Evolutionary conservation across 2,329 filamentous ascomycete genomes (phyloP), one percentile per base, ranked within the genome.

Genomic region (Trichoderma simmonsii): DNA sequence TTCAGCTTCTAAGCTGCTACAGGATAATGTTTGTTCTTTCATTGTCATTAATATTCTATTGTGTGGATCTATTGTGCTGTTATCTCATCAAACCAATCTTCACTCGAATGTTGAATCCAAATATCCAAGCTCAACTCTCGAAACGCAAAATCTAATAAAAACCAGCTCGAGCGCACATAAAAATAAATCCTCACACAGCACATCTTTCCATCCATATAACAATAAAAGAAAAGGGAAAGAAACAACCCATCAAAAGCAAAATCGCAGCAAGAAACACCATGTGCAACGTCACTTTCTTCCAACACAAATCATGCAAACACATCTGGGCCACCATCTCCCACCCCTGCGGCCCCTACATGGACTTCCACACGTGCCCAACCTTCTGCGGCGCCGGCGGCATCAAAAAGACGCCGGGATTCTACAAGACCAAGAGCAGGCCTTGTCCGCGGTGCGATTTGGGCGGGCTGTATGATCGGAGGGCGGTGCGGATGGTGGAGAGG

Each of bases 291-390:
- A 83, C 80, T 30, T 84, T 85, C 78, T 87, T 83, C 78, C 80
- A 81, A 72, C 84, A 86, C 78, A 83, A 82, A 64, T 75, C 74
- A 72, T 89, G 87, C 82, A 80, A 81, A 12, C 87, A 88, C 81
- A 83, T 81, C 75, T 89, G 87, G 87, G 82, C 85, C 56, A 77
- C 83, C 73, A 82, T 89, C 75, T 78, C 78, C 4, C 73, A 79
- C 59, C 83, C 85, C 6, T 89, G 87, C 80, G 81, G 76, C 4
- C 85, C 85, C 0, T 83, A 83, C 14, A 82, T 82, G 78, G 86
- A 87, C 72, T 88, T 89, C 79, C 79, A 78, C 72, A 85, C 79
- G 32, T 89, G 87, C 78, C 76, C 79, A 0, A 73, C 71, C 48
- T 85, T 88, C 74, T 78, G 80, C 69, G 80, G 82, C 74, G 80